Evolutionary conservation across 176 grass and related monocot genomes (phyloP).

Genomic region (Hordeum marinum): DNA sequence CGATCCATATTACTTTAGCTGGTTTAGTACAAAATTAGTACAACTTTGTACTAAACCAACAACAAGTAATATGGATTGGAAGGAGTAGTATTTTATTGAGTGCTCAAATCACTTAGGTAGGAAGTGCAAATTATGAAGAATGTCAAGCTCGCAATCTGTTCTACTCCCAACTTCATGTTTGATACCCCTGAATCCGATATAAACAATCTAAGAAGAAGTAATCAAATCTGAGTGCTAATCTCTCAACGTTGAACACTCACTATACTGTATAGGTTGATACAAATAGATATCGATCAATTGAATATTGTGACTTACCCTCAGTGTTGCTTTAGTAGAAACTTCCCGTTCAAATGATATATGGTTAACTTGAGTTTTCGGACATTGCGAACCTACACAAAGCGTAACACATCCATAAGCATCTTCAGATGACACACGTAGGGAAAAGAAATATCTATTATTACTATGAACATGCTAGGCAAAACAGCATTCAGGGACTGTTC

Average conservation of each 20-base stretch:
- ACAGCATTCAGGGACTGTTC: background rate
- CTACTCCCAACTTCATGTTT: conserved; percentile 4
- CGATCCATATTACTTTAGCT: no score
- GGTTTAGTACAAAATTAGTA: no score
- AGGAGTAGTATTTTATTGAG: background rate
- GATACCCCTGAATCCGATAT: background rate
- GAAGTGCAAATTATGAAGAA: background rate
- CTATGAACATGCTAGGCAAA: background rate
- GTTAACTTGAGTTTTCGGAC: conserved; percentile 4
- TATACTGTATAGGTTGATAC: background rate
- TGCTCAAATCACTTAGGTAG: background rate
- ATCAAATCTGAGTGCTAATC: background rate
- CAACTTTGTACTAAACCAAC: no score
- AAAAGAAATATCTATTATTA: background rate
- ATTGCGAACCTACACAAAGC: conserved; percentile 1
- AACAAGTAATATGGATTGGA: no score
- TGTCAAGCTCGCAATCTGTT: background rate
- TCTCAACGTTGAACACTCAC: background rate
- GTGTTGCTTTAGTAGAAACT: conserved; percentile 21
- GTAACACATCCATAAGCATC: background rate
- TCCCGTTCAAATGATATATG: conserved; percentile 33
- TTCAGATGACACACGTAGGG: background rate
- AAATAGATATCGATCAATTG: background rate
- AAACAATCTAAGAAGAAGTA: background rate
- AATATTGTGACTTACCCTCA: conserved; percentile 30